Base-by-base conservation (phyloP, 768 basidiomycete species). In the Hydnomerulius pinastri region DNA sequence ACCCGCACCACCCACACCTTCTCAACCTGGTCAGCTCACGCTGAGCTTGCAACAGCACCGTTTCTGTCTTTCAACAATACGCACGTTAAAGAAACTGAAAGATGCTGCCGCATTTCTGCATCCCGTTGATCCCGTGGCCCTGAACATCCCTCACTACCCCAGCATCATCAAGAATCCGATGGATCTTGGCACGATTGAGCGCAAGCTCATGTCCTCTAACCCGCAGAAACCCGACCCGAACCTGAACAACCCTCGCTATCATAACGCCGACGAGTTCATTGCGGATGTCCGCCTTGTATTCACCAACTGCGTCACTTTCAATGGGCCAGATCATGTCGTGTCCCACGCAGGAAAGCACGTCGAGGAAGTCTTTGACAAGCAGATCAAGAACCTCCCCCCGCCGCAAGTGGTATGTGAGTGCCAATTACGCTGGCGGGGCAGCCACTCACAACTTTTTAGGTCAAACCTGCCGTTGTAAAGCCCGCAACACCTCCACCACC, bases 161-260 rank as follows among this genome's bases (percentile, higher is more conserved):
- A 77, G 77, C 38, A 83, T 98, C 64, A 82, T 99, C 71, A 90
- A 86, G 63, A 81, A 78, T 23, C 97, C 97, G 0, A 98, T 98
- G 92, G 97, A 98, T 66, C 79, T 99, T 39, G 79, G 84, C 3
- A 97, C 96, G 37, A 82, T 98, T 51, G 96, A 98, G 71, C 82
- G 82, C 61, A 97, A 98, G 72, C 77, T 98, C 36, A 61, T 58
- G 28, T 82, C 87, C 1, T 91, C 91, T 12, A 95, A 92, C 61
- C 86, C 89, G 2, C 59, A 73, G 45, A 93, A 91, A 63, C 88
- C 83, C 12, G 90, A 91, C 53, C 69, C 76, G 23, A 89, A 86
- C 62, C 71, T 75, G 4, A 69, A 73, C 48, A 88, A 88, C 53
- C 87, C 87, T n/a, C 86, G 86, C 21, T 98, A 98, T 62, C 57